Conservation (phyloP, 805 yeast genomes). For the Myxozyma mucilagina region DNA sequence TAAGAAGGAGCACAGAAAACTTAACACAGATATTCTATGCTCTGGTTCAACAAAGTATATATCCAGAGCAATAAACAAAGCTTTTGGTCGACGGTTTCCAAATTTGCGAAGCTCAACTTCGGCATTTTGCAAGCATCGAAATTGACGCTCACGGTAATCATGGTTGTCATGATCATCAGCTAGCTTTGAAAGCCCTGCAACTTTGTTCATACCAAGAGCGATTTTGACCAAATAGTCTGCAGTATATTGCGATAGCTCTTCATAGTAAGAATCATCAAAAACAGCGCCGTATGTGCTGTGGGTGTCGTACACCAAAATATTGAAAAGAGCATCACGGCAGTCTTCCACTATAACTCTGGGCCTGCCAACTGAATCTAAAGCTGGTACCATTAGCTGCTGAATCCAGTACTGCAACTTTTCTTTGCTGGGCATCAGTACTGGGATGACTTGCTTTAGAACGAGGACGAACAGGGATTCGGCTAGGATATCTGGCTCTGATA, state of each 20-base stretch:
- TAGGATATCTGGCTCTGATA: slow-evolving; percentile 23
- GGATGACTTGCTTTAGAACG: slow-evolving; percentile 38
- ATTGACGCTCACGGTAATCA: slow-evolving; percentile 45
- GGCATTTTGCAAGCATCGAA: slow-evolving; percentile 52
- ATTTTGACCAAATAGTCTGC: slow-evolving; percentile 35
- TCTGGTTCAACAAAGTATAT: slow-evolving; percentile 41
- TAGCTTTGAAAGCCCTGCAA: slow-evolving; percentile 22
- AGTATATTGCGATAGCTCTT: slow-evolving; percentile 33
- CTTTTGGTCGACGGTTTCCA: slow-evolving; percentile 45
- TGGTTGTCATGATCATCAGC: slow-evolving; percentile 17
- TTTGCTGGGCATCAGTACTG: slow-evolving; percentile 37
- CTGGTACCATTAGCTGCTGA: slow-evolving; percentile 49
- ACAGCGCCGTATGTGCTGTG: slow-evolving; percentile 29
- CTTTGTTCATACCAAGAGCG: slow-evolving; percentile 19
- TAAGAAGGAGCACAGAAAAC: slow-evolving; percentile 37
- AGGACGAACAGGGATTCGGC: slow-evolving; percentile 37
- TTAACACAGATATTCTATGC: slow-evolving; percentile 44
- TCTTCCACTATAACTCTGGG: slow-evolving; percentile 41
- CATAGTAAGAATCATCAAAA: slow-evolving; percentile 17
- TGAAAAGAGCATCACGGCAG: slow-evolving; percentile 38
- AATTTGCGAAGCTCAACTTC: slow-evolving; percentile 45
- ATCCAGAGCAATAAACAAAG: slow-evolving; percentile 45
- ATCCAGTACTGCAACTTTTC: slow-evolving; percentile 50
- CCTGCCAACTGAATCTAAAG: slow-evolving; percentile 59
- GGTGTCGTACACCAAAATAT: slow-evolving; percentile 35